These are phyloP conservation scores for Porodaedalea pini DNA, from an alignment of 1,284 basidiomycete species.

Conservation along the genomic window DNA sequence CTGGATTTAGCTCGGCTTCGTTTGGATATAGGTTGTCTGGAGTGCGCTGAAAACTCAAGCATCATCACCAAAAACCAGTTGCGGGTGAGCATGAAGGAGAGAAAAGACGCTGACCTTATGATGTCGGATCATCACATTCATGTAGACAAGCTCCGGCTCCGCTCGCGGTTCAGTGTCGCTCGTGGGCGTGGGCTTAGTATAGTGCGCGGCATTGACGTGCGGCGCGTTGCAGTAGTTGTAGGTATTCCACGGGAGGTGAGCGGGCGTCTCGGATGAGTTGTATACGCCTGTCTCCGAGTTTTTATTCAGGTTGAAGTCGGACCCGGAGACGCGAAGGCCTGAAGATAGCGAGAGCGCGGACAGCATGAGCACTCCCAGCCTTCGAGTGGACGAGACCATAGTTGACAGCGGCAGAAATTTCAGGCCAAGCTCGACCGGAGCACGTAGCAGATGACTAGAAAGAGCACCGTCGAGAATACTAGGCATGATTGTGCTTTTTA, in stretches of 20 bases:
- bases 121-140: slow-evolving; percentile 45
- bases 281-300: slow-evolving; percentile 31
- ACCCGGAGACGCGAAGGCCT: neutral
- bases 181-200: slow-evolving; percentile 27
- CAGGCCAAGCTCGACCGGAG: neutral
- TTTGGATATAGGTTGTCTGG: slow-evolving; percentile 47
- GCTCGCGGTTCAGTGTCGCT: slow-evolving; percentile 25
- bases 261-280: slow-evolving; percentile 41
- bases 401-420: neutral
- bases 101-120: slow-evolving; percentile 37
- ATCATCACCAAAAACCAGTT: neutral
- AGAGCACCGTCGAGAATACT: neutral
- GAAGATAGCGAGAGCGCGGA: neutral
- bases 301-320: neutral
- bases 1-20: slow-evolving; percentile 43
- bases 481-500: neutral
- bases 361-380: neutral
- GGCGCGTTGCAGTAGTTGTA: slow-evolving; percentile 56
- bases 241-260: slow-evolving; percentile 43
- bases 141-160: slow-evolving; percentile 35
- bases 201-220: slow-evolving; percentile 42
- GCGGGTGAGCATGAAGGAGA: no score
- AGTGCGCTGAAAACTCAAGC: slow-evolving; percentile 31
- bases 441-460: neutral
- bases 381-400: neutral